These are phyloP conservation scores for Populus euphratica DNA, from an alignment of 345 rosid genomes.

Conservation along the genomic window DNA sequence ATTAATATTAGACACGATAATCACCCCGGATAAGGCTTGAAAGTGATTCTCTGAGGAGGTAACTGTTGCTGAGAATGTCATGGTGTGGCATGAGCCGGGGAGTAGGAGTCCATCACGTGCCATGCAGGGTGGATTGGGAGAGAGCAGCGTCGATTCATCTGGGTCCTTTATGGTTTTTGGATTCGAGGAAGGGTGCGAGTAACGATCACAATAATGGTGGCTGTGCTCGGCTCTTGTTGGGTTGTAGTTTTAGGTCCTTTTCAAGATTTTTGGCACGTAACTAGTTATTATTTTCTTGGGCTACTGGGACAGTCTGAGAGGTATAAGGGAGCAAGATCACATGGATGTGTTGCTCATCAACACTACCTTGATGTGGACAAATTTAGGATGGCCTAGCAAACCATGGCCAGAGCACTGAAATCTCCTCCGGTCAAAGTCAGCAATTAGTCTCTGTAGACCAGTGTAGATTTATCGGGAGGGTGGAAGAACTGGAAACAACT, in stretches of 20 bases:
- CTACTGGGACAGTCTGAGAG: background rate
- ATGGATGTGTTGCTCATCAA: conserved; percentile 4
- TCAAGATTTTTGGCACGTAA: background rate
- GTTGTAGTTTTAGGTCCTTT: conserved; percentile 1
- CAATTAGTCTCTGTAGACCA: background rate
- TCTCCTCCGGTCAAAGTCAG: background rate
- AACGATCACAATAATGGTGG: conserved; percentile 8
- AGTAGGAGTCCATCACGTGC: conserved; percentile 5
- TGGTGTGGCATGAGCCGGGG: no score
- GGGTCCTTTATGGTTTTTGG: background rate
- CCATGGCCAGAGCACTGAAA: background rate
- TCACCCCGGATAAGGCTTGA: background rate
- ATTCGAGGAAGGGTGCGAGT: background rate
- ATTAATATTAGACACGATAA: background rate
- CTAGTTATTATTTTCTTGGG: background rate
- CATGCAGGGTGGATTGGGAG: background rate
- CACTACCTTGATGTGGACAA: background rate
- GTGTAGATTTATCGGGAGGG: no score
- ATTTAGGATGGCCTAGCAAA: background rate
- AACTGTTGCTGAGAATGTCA: background rate
- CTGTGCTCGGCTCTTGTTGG: background rate
- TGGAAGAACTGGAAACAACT: no score
- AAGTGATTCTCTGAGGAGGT: background rate
- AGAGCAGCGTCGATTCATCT: background rate
- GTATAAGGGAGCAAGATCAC: conserved; percentile 17